Evolutionary conservation across 257 asterid species (phyloP), one percentile per base, ranked within the genome.

Genomic region (Solanum gandarillasii): DNA sequence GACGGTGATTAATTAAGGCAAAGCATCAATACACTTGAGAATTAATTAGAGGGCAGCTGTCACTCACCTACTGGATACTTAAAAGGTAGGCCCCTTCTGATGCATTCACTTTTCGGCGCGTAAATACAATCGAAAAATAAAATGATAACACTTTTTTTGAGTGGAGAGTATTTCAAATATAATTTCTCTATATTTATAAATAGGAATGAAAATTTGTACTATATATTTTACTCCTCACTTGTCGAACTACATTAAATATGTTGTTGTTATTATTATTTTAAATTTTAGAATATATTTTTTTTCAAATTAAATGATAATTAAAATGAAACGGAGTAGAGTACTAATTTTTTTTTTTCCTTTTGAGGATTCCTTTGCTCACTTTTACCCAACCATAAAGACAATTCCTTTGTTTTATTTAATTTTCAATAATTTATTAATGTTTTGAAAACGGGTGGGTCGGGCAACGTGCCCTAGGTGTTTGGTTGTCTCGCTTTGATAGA

Each of bases 391-490:
- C 60, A 48, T 48, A 48, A 48, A 48, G 60, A 48, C 60, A 48
- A 48, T 48, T 48, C 21, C 60, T 2, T 48, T 48, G 21, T 48
- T 48, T 48, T 48, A 48, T 48, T 48, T 48, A 48, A 48, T 48
- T 48, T 48, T 48, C 3, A 48, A 48, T 16, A 16, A 48, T 48
- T 48, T 48, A 48, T 48, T 48, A 43, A 46, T 41, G 18, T 35
- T 46, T 79, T 27, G 27, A 23, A 43, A 46, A 27, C 3, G 65
- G 65, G 38, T 43, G 67, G 85, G 85, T 81, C 39, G 85, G 65
- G 84, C 38, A 79, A n/a, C 21, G 67, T 43, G 85, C 67, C 85
- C 27, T 43, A 27, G 68, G 85, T 81, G 85, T 81, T 81, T 27
- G 16, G 67, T 46, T 81, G 41, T 81, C 39, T 81, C 38, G 18